Evolutionary conservation across 2,329 filamentous ascomycete genomes (phyloP), one percentile per base, ranked within the genome.

Genomic region (Venturia aucupariae): DNA sequence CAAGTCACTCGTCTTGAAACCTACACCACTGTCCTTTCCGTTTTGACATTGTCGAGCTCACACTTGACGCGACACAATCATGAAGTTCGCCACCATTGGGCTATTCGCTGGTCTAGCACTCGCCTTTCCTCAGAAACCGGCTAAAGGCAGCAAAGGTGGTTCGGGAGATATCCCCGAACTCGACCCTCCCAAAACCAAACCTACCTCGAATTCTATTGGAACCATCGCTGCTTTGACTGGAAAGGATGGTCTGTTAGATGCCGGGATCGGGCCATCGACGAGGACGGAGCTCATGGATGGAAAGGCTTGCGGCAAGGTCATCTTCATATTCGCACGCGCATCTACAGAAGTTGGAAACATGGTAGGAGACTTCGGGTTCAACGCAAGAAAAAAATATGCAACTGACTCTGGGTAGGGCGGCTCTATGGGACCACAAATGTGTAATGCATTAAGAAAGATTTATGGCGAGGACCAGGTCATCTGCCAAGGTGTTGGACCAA

Each of bases 271-370:
- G 15, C 41, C 46, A 48, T 39, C 38, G 22, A 54, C 44, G 41
- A 38, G 46, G 22, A 54, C 41, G 41, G 46, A 62, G 10, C 32
- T 48, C 46, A 39, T 15, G 2, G 41, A 62, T 13, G 41, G 32
- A 6, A 46, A 46, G 30, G 41, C 24, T 19, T 48, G 61, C 42
- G 41, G 46, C 15, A 72, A 74, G 38, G 70, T 80, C 22, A 76
- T 80, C 35, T 78, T 82, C 61, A 77, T 81, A 59, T 82, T 78
- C 66, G 79, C 80, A 7, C 76, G 80, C 57, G 80, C 78, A 30
- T 80, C 79, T 15, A 78, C 75, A 19, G 80, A 82, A 67, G 68
- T 71, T 6, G 80, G 80, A 24, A 80, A 81, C 70, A 76, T 82
- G 69, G 78, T 79, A 71, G 6, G 73, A 27, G 4, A 4, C 4